These are phyloP conservation scores for Phenoliferia sp. DNA, from an alignment of 1,284 basidiomycete species.

Conservation along the genomic window DNA sequence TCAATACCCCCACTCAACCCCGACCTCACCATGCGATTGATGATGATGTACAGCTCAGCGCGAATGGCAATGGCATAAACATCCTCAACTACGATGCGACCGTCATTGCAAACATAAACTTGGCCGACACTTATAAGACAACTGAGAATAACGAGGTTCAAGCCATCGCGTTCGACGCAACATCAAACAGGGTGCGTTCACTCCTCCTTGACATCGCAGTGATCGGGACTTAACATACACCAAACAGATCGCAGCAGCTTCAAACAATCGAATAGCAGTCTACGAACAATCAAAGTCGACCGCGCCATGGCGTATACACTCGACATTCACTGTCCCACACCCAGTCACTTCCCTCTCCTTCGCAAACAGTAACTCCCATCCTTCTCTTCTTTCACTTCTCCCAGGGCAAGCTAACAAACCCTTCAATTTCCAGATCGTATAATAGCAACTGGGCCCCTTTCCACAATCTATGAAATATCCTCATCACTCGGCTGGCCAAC, in stretches of 20 bases:
- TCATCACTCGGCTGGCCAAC: too few relatives aligned
- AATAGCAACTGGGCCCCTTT: too few relatives aligned
- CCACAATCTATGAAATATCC: too few relatives aligned
- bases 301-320: conserved; percentile 65
- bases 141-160: too few relatives aligned
- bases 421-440: neutral
- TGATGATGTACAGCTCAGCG: neutral
- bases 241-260: conserved; percentile 32
- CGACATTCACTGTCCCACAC: conserved; percentile 58
- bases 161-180: too few relatives aligned
- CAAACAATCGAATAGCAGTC: conserved; percentile 21
- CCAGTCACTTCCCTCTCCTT: conserved; percentile 59
- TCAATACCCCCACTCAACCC: neutral
- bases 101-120: neutral
- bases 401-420: too few relatives aligned
- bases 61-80: neutral
- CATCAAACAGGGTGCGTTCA: too few relatives aligned
- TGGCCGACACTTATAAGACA: too few relatives aligned
- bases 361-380: conserved; percentile 58
- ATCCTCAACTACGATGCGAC: neutral
- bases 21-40: neutral
- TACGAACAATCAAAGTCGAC: conserved; percentile 16
- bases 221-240: too few relatives aligned
- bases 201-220: too few relatives aligned
- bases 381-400: too few relatives aligned